phyloP scores from a whole-genome alignment of 257 asterid genomes.

The Pogostemon cablin region DNA sequence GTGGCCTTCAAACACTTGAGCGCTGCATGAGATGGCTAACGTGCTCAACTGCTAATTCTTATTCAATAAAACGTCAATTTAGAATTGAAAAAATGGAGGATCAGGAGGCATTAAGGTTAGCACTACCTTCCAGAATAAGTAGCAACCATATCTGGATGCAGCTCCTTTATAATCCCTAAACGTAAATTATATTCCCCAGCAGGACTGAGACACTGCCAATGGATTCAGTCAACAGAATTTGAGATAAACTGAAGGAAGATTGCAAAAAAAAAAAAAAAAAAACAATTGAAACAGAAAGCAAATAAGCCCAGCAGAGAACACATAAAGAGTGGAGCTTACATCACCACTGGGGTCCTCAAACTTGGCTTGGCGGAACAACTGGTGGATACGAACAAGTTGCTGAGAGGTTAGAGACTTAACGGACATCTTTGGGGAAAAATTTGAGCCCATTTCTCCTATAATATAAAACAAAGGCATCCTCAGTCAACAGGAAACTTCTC shows the following conservation, averaged over 20 bases:
- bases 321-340: constrained; percentile 48
- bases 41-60: constrained; percentile 18
- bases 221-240: constrained; percentile 26
- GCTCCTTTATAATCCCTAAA: constrained; percentile 84
- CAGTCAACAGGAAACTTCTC: constrained; percentile 23
- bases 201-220: constrained; percentile 86
- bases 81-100: constrained; percentile 1
- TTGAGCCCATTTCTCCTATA: constrained; percentile 89
- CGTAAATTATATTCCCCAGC: constrained; percentile 93
- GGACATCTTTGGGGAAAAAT: constrained; percentile 62
- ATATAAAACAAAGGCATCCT: constrained; percentile 20
- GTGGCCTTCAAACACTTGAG: constrained; percentile 96
- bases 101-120: constrained; percentile 11
- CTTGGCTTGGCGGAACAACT: constrained; percentile 94
- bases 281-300: neutral
- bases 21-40: constrained; percentile 48
- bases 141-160: constrained; percentile 96
- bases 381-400: constrained; percentile 90
- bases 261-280: neutral
- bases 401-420: constrained; percentile 77
- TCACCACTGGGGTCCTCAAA: constrained; percentile 91
- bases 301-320: constrained; percentile 22
- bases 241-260: constrained; percentile 8
- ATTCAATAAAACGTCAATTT: constrained; percentile 15
- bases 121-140: constrained; percentile 90